Conservation (phyloP, 2,329 filamentous ascomycete species). For the Fusarium setosum region DNA sequence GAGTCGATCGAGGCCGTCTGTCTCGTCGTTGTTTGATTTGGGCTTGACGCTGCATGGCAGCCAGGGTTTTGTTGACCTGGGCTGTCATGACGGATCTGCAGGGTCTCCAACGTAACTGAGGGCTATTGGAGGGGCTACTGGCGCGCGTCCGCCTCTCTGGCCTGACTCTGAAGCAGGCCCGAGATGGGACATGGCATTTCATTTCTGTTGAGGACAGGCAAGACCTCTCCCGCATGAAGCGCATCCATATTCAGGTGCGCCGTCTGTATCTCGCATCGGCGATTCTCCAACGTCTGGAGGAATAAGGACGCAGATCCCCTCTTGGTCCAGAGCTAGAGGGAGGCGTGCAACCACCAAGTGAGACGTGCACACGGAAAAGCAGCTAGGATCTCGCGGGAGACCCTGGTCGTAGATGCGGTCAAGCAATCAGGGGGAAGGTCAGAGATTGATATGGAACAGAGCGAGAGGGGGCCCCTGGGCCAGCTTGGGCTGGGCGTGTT, state of each 20-base stretch:
- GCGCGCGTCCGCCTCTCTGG: conserved; percentile 12
- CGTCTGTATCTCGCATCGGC: conserved; percentile 13
- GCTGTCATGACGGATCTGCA: conserved; percentile 14
- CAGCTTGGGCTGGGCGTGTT: conserved; percentile 8
- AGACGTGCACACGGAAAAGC: conserved; percentile 44
- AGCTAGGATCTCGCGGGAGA: conserved; percentile 35
- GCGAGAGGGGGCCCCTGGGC: conserved; percentile 2
- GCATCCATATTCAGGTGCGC: background rate
- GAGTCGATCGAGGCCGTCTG: background rate
- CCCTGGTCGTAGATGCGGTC: conserved; percentile 37
- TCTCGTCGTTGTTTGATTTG: conserved; percentile 14
- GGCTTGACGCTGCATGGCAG: conserved; percentile 5
- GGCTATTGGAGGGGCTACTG: conserved; percentile 23
- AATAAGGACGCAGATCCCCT: conserved; percentile 36
- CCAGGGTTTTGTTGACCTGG: conserved; percentile 6
- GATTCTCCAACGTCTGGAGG: conserved; percentile 30
- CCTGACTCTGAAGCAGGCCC: conserved; percentile 12
- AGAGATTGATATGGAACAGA: conserved; percentile 31
- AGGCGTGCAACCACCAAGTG: conserved; percentile 28
- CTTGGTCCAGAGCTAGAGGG: conserved; percentile 19
- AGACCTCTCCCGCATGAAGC: conserved; percentile 23
- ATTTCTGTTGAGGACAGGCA: conserved; percentile 27
- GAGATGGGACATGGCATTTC: conserved; percentile 7
- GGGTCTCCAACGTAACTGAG: conserved; percentile 15
- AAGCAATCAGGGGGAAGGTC: conserved; percentile 33